phyloP scores from a whole-genome alignment of 768 basidiomycete genomes.

The Lactifluus echinatus region DNA sequence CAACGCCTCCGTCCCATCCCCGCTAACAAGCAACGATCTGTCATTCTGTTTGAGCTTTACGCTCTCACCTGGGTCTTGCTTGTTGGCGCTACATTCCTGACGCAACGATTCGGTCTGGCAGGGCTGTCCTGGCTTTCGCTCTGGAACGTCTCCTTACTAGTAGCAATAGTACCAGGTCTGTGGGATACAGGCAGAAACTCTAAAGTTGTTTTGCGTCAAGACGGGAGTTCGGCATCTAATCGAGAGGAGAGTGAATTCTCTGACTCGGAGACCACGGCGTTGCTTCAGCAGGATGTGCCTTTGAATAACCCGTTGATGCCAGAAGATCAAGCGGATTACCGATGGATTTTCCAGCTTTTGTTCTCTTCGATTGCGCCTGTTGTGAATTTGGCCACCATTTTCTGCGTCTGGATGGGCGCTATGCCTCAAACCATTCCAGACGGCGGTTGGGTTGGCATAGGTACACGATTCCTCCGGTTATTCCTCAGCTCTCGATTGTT shows the following conservation, averaged over 20 bases:
- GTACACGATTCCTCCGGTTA: conserved; percentile 37
- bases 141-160: conserved; percentile 42
- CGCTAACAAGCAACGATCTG: conserved; percentile 41
- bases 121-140: conserved; percentile 49
- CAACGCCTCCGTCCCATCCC: conserved; percentile 25
- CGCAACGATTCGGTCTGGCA: conserved; percentile 37
- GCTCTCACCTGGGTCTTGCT: conserved; percentile 52
- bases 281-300: neutral
- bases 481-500: neutral
- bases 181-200: conserved; percentile 25
- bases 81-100: conserved; percentile 38
- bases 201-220: conserved; percentile 10
- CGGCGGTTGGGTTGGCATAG: conserved; percentile 41
- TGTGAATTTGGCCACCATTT: conserved; percentile 40
- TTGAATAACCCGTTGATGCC: neutral
- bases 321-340: conserved; percentile 28
- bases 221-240: too few species aligned
- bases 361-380: conserved; percentile 46
- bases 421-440: conserved; percentile 54
- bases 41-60: conserved; percentile 46
- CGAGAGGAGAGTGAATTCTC: conserved; percentile 6
- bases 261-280: conserved; percentile 17
- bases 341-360: conserved; percentile 56
- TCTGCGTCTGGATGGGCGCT: conserved; percentile 35
- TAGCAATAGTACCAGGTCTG: conserved; percentile 33